Conservation (phyloP, 2,329 filamentous ascomycete genomes). For the Pseudomassariella vexata region DNA sequence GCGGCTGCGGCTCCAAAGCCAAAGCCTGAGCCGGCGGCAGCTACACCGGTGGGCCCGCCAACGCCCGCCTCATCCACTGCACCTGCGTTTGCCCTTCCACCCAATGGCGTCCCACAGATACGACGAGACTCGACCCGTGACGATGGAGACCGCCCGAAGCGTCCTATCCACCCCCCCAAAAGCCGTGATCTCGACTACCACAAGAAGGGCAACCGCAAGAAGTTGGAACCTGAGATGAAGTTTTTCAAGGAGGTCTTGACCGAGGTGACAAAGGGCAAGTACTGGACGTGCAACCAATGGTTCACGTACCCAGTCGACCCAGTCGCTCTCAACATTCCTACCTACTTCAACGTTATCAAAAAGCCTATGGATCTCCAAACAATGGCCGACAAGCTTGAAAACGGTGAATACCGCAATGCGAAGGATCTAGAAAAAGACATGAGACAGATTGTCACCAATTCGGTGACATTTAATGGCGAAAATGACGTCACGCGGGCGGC, state of each 20-base stretch:
- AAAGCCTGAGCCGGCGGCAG: conserved; percentile 21
- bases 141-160: conserved; percentile 78
- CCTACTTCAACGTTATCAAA: conserved; percentile 91
- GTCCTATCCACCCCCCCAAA: conserved; percentile 87
- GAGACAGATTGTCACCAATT: conserved; percentile 80
- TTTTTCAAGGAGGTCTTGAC: conserved; percentile 81
- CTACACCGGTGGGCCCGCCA: conserved; percentile 18
- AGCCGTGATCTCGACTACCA: conserved; percentile 87
- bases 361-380: conserved; percentile 92
- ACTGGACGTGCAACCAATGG: conserved; percentile 61
- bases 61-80: conserved; percentile 34
- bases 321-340: conserved; percentile 86
- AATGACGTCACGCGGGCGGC: conserved; percentile 71
- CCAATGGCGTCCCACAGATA: conserved; percentile 74
- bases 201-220: conserved; percentile 71
- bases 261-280: conserved; percentile 70
- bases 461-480: conserved; percentile 80
- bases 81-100: conserved; percentile 68
- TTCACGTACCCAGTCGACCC: conserved; percentile 87
- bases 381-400: conserved; percentile 70
- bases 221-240: conserved; percentile 78
- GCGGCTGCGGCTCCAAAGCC: conserved; percentile 26
- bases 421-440: conserved; percentile 86
- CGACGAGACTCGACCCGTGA: conserved; percentile 76
- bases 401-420: conserved; percentile 71